Percentiles rank a stretch among this genome's conserved stretches.
Evolutionary conservation across 106 monocot species (phyloP).

Genomic region (Allium fistulosum): DNA sequence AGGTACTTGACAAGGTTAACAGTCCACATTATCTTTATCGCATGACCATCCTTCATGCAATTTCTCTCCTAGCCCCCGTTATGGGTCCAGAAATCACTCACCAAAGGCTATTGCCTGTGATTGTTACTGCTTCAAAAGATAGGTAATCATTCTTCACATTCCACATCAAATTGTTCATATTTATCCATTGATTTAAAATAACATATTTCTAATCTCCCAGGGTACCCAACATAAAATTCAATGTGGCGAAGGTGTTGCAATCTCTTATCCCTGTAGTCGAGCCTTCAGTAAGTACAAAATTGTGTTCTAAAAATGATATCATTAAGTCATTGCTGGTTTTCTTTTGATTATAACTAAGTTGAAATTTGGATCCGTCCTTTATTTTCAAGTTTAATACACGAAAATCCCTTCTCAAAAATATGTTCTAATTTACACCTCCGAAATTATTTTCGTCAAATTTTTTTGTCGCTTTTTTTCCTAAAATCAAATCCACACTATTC

Average conservation of each 20-base stretch:
- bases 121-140: slow-evolving; percentile 73
- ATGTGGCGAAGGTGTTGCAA: slow-evolving; percentile 85
- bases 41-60: slow-evolving; percentile 75
- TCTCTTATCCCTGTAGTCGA: slow-evolving; percentile 64
- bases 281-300: slow-evolving; percentile 44
- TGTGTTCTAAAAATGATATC: too few relatives aligned
- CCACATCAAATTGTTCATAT: not conserved
- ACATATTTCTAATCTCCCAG: slow-evolving; percentile 17
- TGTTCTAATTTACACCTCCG: too few relatives aligned
- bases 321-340: too few relatives aligned
- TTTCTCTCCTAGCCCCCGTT: slow-evolving; percentile 68
- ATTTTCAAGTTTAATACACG: too few relatives aligned
- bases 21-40: slow-evolving; percentile 71
- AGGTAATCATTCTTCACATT: slow-evolving; percentile 18
- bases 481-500: too few relatives aligned
- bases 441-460: too few relatives aligned
- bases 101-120: slow-evolving; percentile 67
- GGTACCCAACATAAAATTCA: slow-evolving; percentile 95
- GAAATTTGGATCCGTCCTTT: too few relatives aligned
- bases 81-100: slow-evolving; percentile 74
- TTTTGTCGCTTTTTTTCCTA: too few relatives aligned
- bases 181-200: not conserved
- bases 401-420: too few relatives aligned
- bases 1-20: slow-evolving; percentile 72
- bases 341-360: too few relatives aligned